Base-by-base conservation (phyloP, 2,329 filamentous ascomycete species). In the Spiromastix sp. region DNA sequence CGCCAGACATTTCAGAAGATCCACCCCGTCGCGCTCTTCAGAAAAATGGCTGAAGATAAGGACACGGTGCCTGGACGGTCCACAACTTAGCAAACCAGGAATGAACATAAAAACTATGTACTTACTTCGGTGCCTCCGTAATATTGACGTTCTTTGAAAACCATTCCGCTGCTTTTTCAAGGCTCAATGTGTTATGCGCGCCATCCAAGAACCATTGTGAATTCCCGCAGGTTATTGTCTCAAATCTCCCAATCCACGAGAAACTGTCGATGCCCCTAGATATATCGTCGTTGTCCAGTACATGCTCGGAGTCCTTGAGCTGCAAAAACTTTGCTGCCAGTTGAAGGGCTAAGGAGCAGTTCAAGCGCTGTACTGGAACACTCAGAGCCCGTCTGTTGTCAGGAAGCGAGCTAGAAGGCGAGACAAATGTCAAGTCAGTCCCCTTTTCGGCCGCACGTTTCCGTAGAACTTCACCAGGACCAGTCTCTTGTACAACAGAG, bases 371-470 rank as follows among this genome's bases (percentile, higher is more conserved):
- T 3, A 50, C 49, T n/a, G 48, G 48, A 16, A 47, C 40, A 38
- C 46, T 40, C 18, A 54, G 37, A 12, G 42, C 41, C 20, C 27
- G 37, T 30, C 39, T 36, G n/a, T 42, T 29, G 5, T 36, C 34
- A 11, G 52, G 48, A 15, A 43, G 38, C 4, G 17, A 22, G n/a
- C 37, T 19, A 36, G 39, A 30, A 16, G 21, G 13, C 16, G 44
- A 28, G 22, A 79, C 48, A 15, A 70, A 64, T 3, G 44, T 56
- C 8, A 77, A 48, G 1, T 55, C 43, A 0, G 71, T 72, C 0
- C 52, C 50, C 48, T 70, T 74, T 34, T 79, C 73, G 4, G 30
- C 39, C 0, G 78, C 77, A 28, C 77, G 58, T 4, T 60, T 43
- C 24, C 54, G 46, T 19, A 79, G 46, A 1, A 76, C 70, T 16